These are phyloP conservation scores for Naematelia aurantialba DNA, from an alignment of 768 basidiomycete species.

Conservation along the genomic window DNA sequence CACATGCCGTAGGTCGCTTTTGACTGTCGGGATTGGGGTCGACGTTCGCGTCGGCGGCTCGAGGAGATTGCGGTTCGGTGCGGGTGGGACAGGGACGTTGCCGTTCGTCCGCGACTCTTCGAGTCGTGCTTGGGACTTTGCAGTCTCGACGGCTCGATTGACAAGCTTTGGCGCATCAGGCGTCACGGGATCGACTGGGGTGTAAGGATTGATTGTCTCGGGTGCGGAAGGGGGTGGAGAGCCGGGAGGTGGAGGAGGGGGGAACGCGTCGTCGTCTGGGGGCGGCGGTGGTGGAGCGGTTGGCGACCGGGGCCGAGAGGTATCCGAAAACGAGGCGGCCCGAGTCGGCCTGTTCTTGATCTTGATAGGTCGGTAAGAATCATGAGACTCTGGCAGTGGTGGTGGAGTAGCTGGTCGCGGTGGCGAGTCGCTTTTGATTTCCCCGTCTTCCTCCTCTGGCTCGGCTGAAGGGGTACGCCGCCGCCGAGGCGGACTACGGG, in stretches of 20 bases:
- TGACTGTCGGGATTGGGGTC: slow-evolving; percentile 15
- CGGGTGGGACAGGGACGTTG: slow-evolving; percentile 55
- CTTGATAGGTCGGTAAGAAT: slow-evolving; percentile 7
- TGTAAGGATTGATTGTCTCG: slow-evolving; percentile 56
- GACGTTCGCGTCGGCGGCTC: slow-evolving; percentile 65
- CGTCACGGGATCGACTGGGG: slow-evolving; percentile 12
- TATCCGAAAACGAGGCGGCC: background rate
- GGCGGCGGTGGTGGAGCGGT: slow-evolving; percentile 20
- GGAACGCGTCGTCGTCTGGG: slow-evolving; percentile 13
- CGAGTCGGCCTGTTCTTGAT: slow-evolving; percentile 18
- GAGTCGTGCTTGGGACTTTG: slow-evolving; percentile 33
- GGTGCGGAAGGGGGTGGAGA: slow-evolving; percentile 36
- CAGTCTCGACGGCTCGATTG: background rate
- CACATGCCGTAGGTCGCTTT: slow-evolving; percentile 1
- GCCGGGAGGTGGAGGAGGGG: slow-evolving; percentile 19
- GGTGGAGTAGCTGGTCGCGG: background rate
- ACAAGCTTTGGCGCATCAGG: slow-evolving; percentile 12
- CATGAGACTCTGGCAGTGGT: background rate
- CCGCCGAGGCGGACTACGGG: background rate
- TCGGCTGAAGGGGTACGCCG: background rate
- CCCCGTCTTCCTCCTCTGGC: slow-evolving; percentile 1
- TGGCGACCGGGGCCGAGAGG: background rate
- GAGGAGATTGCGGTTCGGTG: slow-evolving; percentile 60
- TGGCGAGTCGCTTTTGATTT: background rate
- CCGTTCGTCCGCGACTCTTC: slow-evolving; percentile 39